These are phyloP conservation scores for Marchantia paleacea DNA, from an alignment of 225 moss, liverwort and hornwort species.

Conservation along the genomic window DNA sequence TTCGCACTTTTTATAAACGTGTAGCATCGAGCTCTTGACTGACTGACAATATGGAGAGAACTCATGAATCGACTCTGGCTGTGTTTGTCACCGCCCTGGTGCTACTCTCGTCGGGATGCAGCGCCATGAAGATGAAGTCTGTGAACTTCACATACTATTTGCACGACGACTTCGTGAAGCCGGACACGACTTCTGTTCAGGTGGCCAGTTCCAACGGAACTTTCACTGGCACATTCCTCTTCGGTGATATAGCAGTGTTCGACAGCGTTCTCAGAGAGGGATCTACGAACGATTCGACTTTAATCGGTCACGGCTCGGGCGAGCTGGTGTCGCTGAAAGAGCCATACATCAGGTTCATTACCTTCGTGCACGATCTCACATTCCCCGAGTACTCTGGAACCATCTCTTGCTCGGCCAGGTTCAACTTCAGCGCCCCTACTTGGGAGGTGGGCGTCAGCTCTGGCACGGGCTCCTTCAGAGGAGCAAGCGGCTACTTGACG, in stretches of 20 bases:
- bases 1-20: too few species aligned
- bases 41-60: conserved; percentile 4
- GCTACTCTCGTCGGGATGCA: not conserved
- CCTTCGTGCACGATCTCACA: not conserved
- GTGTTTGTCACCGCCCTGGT: not conserved
- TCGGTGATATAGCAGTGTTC: conserved; percentile 1
- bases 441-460: not conserved
- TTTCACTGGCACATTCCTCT: not conserved
- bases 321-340: not conserved
- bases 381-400: not conserved
- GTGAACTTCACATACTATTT: conserved; percentile 3
- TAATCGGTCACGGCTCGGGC: not conserved
- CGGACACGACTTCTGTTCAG: not conserved
- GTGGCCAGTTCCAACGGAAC: conserved; percentile 13
- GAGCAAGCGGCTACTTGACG: not conserved
- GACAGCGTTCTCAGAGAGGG: not conserved
- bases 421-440: not conserved
- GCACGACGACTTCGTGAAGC: conserved; percentile 5
- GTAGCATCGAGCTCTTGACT: not conserved
- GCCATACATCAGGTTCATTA: not conserved
- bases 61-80: not conserved
- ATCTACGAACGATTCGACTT: not conserved
- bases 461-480: conserved; percentile 1
- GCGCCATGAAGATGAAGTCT: not conserved
- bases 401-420: not conserved